These are phyloP conservation scores for Discostella stelligera DNA, from an alignment of 352 stramenopile genomes.

Conservation along the genomic window DNA sequence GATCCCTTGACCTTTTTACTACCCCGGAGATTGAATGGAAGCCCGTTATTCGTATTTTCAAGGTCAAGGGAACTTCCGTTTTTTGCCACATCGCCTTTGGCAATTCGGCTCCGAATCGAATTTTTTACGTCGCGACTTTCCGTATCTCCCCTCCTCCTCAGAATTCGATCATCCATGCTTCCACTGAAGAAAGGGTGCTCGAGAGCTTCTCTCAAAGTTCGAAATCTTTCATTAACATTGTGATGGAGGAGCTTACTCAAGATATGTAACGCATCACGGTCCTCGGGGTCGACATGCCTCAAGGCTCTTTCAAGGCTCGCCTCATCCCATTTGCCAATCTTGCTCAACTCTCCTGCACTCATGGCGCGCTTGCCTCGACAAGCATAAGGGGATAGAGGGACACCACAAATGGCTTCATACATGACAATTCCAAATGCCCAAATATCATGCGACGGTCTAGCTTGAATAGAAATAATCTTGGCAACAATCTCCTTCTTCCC, in stretches of 20 bases:
- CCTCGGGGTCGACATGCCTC: constrained; percentile 49
- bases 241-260: constrained; percentile 71
- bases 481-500: constrained; percentile 61
- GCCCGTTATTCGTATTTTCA: constrained; percentile 43
- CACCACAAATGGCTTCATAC: constrained; percentile 70
- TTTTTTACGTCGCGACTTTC: constrained; percentile 9
- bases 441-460: constrained; percentile 70
- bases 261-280: constrained; percentile 51
- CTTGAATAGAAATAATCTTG: constrained; percentile 61
- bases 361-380: constrained; percentile 71
- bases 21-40: constrained; percentile 16
- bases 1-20: constrained; percentile 29
- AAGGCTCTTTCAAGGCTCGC: constrained; percentile 62
- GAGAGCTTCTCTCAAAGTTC: constrained; percentile 59
- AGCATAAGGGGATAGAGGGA: constrained; percentile 68
- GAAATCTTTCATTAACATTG: constrained; percentile 54
- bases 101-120: neutral
- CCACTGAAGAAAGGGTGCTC: constrained; percentile 70
- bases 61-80: constrained; percentile 30
- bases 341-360: constrained; percentile 61
- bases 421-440: constrained; percentile 76
- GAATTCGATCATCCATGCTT: constrained; percentile 26
- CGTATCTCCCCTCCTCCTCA: constrained; percentile 11
- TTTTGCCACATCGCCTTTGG: constrained; percentile 2
- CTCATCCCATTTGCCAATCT: constrained; percentile 75